These are phyloP conservation scores for Ophiostoma australiae DNA, from an alignment of 2,329 filamentous ascomycete genomes.

Conservation along the genomic window DNA sequence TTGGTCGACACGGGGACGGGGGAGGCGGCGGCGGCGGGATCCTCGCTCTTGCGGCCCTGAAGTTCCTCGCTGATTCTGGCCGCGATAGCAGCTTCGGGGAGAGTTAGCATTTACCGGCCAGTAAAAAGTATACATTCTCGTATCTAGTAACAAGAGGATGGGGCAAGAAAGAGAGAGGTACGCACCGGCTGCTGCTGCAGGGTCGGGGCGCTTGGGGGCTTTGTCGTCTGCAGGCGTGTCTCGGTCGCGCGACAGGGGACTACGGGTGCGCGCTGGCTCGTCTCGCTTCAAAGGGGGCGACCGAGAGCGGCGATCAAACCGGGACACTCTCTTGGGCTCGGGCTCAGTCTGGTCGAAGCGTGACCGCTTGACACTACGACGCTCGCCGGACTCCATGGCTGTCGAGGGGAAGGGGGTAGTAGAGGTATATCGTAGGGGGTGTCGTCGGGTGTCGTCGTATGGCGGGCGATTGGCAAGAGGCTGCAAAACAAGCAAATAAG, in stretches of 20 bases:
- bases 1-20: constrained; percentile 42
- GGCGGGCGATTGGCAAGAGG: background rate
- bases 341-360: constrained; percentile 91
- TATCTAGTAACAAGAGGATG: background rate
- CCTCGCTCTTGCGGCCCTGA: constrained; percentile 83
- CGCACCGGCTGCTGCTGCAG: constrained; percentile 73
- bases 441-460: background rate
- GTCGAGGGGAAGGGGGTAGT: background rate
- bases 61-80: constrained; percentile 80
- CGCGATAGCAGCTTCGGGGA: constrained; percentile 69
- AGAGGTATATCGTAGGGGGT: background rate
- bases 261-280: constrained; percentile 72
- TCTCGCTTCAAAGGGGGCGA: constrained; percentile 66
- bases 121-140: background rate
- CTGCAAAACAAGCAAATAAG: constrained; percentile 11
- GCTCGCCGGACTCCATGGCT: constrained; percentile 55
- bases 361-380: constrained; percentile 75
- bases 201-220: constrained; percentile 51
- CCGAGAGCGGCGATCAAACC: constrained; percentile 88
- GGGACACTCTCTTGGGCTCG: constrained; percentile 68
- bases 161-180: background rate
- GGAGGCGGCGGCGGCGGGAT: constrained; percentile 66
- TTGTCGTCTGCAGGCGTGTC: constrained; percentile 36
- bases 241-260: constrained; percentile 56
- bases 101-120: background rate